Base-by-base conservation (phyloP, 306 rosid genomes). In the Dalbergia oliveri region DNA sequence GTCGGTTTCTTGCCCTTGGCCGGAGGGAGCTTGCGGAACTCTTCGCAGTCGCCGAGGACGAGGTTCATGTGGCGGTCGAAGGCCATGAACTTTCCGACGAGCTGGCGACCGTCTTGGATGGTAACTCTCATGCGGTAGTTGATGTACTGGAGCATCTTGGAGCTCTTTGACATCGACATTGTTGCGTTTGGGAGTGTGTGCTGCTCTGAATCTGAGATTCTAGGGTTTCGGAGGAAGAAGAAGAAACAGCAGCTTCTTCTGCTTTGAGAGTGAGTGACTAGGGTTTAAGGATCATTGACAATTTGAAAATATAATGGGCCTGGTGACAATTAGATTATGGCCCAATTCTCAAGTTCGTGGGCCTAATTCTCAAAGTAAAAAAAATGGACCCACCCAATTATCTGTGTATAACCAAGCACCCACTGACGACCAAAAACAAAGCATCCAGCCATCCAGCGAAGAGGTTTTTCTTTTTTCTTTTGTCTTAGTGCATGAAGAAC, bases 91-190 rank as follows among this genome's bases (percentile, higher is more conserved):
- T 94, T 94, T 10, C 99, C 98, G 5, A 96, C 98, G 5, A 93
- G 94, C 66, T 96, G 98, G 14, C 99, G 97, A 8, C 99, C 99
- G 26, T 96, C 99, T 61, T 96, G 99, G 70, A 96, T 96, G 45
- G 98, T 96, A 14, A 96, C 97, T 5, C 99, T 82, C 98, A 96
- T 93, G 0, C 99, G 86, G 84, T 96, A 96, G 77, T 96, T 96
- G 65, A 93, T 90, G 87, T 88, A 96, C 61, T 96, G 99, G 15
- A 96, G 97, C 99, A 96, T 96, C 91, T 96, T 96, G 10, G 99
- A 93, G 86, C 98, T 92, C 94, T 94, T 94, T 9, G 98, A 92
- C 98, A 94, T 91, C 93, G 98, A 94, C 98, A 94, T 94, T 86
- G 82, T 92, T 47, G 6, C 59, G 41, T 1, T 5, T 66, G 16